phyloP scores from a whole-genome alignment of 2,329 filamentous ascomycete genomes.

The Neurospora crassa region DNA sequence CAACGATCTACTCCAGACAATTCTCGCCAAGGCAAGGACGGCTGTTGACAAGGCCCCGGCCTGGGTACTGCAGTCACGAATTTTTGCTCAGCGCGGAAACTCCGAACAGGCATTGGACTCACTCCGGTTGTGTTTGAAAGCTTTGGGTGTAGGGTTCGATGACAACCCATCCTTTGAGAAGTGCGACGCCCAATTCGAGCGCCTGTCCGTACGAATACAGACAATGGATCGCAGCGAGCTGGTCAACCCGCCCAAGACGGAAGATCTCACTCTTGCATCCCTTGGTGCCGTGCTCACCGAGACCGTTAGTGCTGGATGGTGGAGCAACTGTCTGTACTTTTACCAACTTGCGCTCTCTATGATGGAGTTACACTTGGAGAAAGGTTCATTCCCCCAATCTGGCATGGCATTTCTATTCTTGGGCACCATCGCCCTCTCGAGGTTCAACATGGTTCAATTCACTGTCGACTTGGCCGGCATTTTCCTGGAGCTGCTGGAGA shows the following conservation, averaged over 20 bases:
- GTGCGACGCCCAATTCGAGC: conserved; percentile 66
- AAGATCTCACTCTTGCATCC: conserved; percentile 47
- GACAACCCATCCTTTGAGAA: conserved; percentile 61
- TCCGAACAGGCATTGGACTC: conserved; percentile 57
- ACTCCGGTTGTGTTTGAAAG: conserved; percentile 60
- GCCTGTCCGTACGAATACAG: conserved; percentile 49
- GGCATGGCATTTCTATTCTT: conserved; percentile 60
- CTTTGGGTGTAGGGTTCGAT: conserved; percentile 58
- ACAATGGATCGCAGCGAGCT: conserved; percentile 42
- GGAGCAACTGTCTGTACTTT: conserved; percentile 62
- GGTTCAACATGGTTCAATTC: conserved; percentile 62
- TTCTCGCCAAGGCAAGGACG: conserved; percentile 61
- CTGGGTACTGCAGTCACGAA: conserved; percentile 73
- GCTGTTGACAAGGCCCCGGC: conserved; percentile 74
- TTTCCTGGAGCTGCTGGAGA: conserved; percentile 54
- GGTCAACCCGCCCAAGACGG: conserved; percentile 30
- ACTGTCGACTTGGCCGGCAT: conserved; percentile 55
- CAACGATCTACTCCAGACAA: conserved; percentile 54
- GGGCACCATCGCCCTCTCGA: conserved; percentile 54
- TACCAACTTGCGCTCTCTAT: conserved; percentile 62
- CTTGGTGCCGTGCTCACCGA: conserved; percentile 63
- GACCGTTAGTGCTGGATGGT: conserved; percentile 61
- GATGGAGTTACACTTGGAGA: conserved; percentile 53
- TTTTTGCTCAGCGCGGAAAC: conserved; percentile 67
- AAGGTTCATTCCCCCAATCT: conserved; percentile 59